Conservation (phyloP, 2,329 filamentous ascomycete genomes). For the Neonectria faginata region DNA sequence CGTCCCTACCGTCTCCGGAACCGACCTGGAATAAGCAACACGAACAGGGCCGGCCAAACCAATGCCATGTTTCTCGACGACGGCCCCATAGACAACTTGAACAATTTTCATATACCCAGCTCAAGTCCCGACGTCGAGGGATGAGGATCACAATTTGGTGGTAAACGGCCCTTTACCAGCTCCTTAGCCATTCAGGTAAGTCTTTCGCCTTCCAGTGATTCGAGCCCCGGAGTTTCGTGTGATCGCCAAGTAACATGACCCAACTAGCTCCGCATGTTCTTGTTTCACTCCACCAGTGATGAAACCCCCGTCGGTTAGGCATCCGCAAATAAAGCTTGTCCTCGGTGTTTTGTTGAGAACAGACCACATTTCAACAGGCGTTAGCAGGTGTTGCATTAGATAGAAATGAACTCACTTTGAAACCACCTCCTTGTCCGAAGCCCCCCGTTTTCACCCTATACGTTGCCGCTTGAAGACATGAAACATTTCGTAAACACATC, state of each 20-base stretch:
- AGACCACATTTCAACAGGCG: background rate
- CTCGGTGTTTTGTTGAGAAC: background rate
- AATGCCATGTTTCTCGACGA: constrained; percentile 4
- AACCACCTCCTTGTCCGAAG: background rate
- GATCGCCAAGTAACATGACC: background rate
- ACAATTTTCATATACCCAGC: constrained; percentile 1
- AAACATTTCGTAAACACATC: background rate
- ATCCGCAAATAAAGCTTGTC: background rate
- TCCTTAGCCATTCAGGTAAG: background rate
- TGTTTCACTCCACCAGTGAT: constrained; percentile 1
- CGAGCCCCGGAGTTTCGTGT: background rate
- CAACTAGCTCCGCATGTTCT: background rate
- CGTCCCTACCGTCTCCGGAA: constrained; percentile 16
- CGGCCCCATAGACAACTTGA: background rate
- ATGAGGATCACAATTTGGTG: background rate
- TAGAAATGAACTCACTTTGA: background rate
- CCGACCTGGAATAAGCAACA: constrained; percentile 19
- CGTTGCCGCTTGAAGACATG: background rate
- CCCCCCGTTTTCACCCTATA: no score
- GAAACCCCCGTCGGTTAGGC: background rate
- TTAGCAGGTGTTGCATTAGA: background rate
- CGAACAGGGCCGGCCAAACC: background rate
- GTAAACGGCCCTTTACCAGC: background rate
- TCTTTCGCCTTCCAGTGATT: background rate
- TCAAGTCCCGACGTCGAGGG: background rate